Conservation (phyloP, 352 stramenopile species). For the Phytophthora podocarpi region DNA sequence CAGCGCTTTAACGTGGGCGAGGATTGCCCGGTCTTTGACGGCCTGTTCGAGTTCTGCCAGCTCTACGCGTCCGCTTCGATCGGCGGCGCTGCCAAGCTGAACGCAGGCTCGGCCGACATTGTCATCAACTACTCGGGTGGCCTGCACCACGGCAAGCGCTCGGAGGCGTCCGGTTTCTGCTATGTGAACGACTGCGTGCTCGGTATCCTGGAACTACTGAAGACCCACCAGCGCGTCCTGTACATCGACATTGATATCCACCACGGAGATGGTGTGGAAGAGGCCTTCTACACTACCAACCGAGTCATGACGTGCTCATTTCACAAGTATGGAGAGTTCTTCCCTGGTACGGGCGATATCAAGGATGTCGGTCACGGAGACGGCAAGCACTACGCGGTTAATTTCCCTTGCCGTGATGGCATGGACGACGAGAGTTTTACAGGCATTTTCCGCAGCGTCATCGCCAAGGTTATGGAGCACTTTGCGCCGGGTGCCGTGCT, state of each 20-base stretch:
- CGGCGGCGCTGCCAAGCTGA: slow-evolving; percentile 95
- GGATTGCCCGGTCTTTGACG: slow-evolving; percentile 99
- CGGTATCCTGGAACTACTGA: slow-evolving; percentile 98
- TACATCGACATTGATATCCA: slow-evolving; percentile 99
- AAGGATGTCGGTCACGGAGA: slow-evolving; percentile 87
- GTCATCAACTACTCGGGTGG: slow-evolving; percentile 99
- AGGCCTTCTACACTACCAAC: slow-evolving; percentile 99
- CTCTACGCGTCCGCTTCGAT: slow-evolving; percentile 98
- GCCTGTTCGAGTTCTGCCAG: slow-evolving; percentile 99
- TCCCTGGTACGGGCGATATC: slow-evolving; percentile 95
- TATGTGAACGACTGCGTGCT: slow-evolving; percentile 99
- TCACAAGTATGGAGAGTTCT: slow-evolving; percentile 99
- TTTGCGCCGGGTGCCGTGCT: slow-evolving; percentile 97
- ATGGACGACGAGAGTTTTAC: slow-evolving; percentile 98
- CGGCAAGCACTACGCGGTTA: slow-evolving; percentile 98
- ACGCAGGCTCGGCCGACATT: slow-evolving; percentile 95
- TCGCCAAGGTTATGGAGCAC: slow-evolving; percentile 97
- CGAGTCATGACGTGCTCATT: slow-evolving; percentile 98
- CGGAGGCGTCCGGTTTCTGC: slow-evolving; percentile 98
- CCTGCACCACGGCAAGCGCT: slow-evolving; percentile 99
- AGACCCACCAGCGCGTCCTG: slow-evolving; percentile 96
- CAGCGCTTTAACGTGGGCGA: slow-evolving; percentile 99
- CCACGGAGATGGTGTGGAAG: slow-evolving; percentile 98
- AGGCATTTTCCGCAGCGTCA: slow-evolving; percentile 90
- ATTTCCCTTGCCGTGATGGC: slow-evolving; percentile 98